Conservation (phyloP, 2,329 filamentous ascomycete genomes). For the Calonectria pseudoreteaudii region DNA sequence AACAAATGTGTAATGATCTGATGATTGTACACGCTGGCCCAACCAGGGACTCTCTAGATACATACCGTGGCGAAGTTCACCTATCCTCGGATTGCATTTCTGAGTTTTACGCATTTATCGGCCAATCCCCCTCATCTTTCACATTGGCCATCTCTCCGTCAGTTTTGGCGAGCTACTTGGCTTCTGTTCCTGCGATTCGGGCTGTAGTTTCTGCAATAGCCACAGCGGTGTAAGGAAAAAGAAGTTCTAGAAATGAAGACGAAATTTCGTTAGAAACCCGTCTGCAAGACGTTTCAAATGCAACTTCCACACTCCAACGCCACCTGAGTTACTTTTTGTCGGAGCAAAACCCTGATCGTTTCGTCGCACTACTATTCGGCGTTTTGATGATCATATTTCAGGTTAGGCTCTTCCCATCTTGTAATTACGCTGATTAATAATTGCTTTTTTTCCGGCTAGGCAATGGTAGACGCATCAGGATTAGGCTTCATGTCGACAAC, state of each 20-base stretch:
- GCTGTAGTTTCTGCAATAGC: not conserved
- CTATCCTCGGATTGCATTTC: not conserved
- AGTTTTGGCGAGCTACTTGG: not conserved
- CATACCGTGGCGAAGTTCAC: not conserved
- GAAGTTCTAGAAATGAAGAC: not conserved
- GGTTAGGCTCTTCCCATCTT: not conserved
- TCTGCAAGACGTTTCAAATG: not conserved
- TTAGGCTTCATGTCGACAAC: not conserved
- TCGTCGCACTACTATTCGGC: not conserved
- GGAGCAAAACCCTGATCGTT: not conserved
- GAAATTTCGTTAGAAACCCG: not conserved
- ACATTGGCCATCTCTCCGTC: not conserved
- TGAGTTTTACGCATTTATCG: not conserved
- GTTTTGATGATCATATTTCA: not conserved
- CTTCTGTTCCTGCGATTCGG: not conserved
- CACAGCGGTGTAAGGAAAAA: not conserved
- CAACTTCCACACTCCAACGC: not conserved
- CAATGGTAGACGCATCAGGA: not conserved
- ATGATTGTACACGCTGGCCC: not conserved
- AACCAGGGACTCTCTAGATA: not conserved
- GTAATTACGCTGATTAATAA: not conserved
- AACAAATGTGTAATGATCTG: not conserved
- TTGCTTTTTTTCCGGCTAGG: not conserved
- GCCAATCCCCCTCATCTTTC: not conserved
- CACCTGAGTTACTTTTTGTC: not conserved